Evolutionary conservation across 2,329 filamentous ascomycete species (phyloP).

Genomic region (Trichoderma koningii): DNA sequence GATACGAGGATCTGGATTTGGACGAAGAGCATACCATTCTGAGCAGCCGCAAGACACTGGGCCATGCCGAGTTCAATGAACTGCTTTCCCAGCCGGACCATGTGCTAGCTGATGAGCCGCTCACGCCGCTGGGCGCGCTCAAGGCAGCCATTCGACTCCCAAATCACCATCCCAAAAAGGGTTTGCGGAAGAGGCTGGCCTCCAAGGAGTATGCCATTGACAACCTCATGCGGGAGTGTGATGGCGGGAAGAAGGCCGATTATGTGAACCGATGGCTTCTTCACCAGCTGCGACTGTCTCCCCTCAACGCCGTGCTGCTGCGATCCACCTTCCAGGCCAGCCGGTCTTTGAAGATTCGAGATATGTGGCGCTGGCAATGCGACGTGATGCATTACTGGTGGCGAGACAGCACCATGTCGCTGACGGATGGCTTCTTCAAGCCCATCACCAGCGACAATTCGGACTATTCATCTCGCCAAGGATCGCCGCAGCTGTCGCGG

Average conservation of each 20-base stretch:
- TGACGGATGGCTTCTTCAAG: slow-evolving; percentile 27
- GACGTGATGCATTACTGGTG: slow-evolving; percentile 46
- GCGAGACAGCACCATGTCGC: slow-evolving; percentile 35
- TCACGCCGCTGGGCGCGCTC: slow-evolving; percentile 47
- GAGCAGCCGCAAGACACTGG: slow-evolving; percentile 36
- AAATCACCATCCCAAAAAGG: slow-evolving; percentile 39
- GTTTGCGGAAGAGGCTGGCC: slow-evolving; percentile 43
- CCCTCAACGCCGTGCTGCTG: slow-evolving; percentile 49
- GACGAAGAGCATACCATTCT: slow-evolving; percentile 36
- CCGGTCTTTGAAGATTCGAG: slow-evolving; percentile 39
- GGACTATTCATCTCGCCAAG: slow-evolving; percentile 33
- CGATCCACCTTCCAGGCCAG: slow-evolving; percentile 40
- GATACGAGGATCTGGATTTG: slow-evolving; percentile 48
- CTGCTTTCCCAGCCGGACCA: slow-evolving; percentile 54
- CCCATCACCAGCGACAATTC: slow-evolving; percentile 33
- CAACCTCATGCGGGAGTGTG: slow-evolving; percentile 43
- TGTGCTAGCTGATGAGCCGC: slow-evolving; percentile 43
- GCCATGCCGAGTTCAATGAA: slow-evolving; percentile 47
- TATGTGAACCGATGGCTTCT: slow-evolving; percentile 56
- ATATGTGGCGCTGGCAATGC: slow-evolving; percentile 41
- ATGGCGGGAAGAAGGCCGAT: slow-evolving; percentile 45
- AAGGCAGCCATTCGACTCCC: slow-evolving; percentile 44
- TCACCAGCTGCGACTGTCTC: slow-evolving; percentile 51
- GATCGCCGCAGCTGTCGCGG: slow-evolving; percentile 35
- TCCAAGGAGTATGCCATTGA: slow-evolving; percentile 54